Evolutionary conservation across 2,329 filamentous ascomycete species (phyloP).

Genomic region (Massarina eburnea): DNA sequence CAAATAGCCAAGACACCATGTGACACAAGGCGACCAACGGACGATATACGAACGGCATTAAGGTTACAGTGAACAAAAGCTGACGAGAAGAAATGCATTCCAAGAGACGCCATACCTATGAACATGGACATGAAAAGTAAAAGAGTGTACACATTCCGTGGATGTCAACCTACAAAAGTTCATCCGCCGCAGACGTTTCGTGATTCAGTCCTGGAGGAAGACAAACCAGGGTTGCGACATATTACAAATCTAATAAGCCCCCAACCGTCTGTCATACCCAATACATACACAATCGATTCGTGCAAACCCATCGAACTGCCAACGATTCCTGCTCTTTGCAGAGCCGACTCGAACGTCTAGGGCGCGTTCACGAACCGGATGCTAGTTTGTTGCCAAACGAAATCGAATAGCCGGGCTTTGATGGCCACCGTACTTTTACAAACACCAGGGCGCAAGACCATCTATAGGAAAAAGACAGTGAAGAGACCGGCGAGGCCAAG

Average conservation of each 20-base stretch:
- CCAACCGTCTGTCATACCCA: conserved; percentile 30
- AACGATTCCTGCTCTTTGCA: conserved; percentile 27
- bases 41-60: conserved; percentile 3
- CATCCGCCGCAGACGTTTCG: conserved; percentile 21
- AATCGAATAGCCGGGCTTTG: conserved; percentile 34
- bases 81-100: conserved; percentile 19
- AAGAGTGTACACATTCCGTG: conserved; percentile 32
- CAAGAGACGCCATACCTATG: conserved; percentile 24
- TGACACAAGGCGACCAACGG: too few relatives aligned
- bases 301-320: conserved; percentile 18
- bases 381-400: too few relatives aligned
- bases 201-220: conserved; percentile 15
- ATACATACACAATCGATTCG: conserved; percentile 41
- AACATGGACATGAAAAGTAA: conserved; percentile 30
- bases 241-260: conserved; percentile 38
- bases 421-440: conserved; percentile 43
- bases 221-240: conserved; percentile 27
- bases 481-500: conserved; percentile 51
- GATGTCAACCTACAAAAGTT: conserved; percentile 21
- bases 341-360: conserved; percentile 20
- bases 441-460: conserved; percentile 44
- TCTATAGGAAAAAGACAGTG: conserved; percentile 52
- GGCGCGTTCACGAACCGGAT: conserved; percentile 28
- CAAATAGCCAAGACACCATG: conserved; percentile 1
- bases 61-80: background rate